These are phyloP conservation scores for Boletus tomentosulus DNA, from an alignment of 768 basidiomycete species.

Conservation along the genomic window DNA sequence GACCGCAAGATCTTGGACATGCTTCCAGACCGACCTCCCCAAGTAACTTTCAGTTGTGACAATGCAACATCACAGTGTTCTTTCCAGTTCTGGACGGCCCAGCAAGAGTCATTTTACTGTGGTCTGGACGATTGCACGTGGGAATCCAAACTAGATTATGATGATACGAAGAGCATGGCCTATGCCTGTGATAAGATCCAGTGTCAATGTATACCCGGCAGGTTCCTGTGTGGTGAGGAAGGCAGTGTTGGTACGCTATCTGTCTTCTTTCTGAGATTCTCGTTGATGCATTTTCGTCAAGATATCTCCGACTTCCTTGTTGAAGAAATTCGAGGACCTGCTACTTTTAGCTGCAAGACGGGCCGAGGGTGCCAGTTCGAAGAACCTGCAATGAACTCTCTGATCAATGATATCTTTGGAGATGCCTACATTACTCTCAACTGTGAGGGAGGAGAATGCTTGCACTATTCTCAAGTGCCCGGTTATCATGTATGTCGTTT, in stretches of 20 bases:
- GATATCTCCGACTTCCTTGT: slow-evolving; percentile 93
- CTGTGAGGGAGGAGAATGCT: slow-evolving; percentile 88
- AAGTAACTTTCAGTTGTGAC: slow-evolving; percentile 95
- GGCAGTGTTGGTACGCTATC: slow-evolving; percentile 80
- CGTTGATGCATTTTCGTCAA: not conserved
- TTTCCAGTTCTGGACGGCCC: slow-evolving; percentile 98
- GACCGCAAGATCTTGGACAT: slow-evolving; percentile 93
- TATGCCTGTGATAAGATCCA: slow-evolving; percentile 82
- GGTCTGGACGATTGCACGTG: slow-evolving; percentile 68
- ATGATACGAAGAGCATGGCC: slow-evolving; percentile 64
- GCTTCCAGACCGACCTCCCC: slow-evolving; percentile 86
- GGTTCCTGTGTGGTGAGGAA: slow-evolving; percentile 94
- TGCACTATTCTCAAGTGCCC: slow-evolving; percentile 91
- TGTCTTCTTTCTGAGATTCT: not conserved
- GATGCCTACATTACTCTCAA: slow-evolving; percentile 84
- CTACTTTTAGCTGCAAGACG: slow-evolving; percentile 70
- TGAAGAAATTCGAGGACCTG: slow-evolving; percentile 90
- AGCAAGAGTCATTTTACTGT: slow-evolving; percentile 96
- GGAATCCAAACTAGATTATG: slow-evolving; percentile 44
- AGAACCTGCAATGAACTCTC: slow-evolving; percentile 94
- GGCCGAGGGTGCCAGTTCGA: slow-evolving; percentile 83
- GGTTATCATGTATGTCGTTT: slow-evolving; percentile 63
- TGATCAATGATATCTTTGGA: slow-evolving; percentile 92
- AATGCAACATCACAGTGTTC: slow-evolving; percentile 59
- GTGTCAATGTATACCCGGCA: slow-evolving; percentile 89